Percentiles rank a stretch among this genome's conserved stretches.
These are phyloP conservation scores for Candolleomyces eurysporus DNA, from an alignment of 768 basidiomycete species.

Conservation along the genomic window DNA sequence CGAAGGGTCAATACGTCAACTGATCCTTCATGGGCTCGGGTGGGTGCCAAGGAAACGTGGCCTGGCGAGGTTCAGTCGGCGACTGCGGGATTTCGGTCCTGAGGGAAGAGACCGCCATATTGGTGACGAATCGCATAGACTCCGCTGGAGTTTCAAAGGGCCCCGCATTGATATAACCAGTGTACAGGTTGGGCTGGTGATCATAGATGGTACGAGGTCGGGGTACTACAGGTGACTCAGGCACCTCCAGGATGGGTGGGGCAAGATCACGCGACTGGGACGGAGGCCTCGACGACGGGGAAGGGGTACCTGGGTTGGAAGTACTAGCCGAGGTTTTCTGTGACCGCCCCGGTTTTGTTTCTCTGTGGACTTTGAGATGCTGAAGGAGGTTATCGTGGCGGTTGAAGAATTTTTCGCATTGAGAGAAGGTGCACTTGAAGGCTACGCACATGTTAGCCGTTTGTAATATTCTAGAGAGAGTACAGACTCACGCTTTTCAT, in stretches of 20 bases:
- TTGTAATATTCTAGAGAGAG: conserved; percentile 1
- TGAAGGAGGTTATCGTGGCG: conserved; percentile 80
- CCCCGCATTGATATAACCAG: conserved; percentile 7
- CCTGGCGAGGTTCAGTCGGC: conserved; percentile 18
- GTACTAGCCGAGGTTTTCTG: conserved; percentile 8
- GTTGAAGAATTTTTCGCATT: conserved; percentile 73
- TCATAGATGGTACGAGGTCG: conserved; percentile 14
- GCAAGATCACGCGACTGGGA: conserved; percentile 17
- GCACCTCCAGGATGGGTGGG: conserved; percentile 9
- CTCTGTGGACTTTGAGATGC: conserved; percentile 70
- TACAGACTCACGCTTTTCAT: conserved; percentile 66
- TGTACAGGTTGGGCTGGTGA: conserved; percentile 15
- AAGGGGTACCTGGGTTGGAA: conserved; percentile 13
- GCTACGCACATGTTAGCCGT: conserved; percentile 40
- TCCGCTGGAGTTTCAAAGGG: conserved; percentile 19
- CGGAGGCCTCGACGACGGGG: conserved; percentile 15
- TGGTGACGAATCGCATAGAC: conserved; percentile 30
- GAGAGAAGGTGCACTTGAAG: conserved; percentile 64
- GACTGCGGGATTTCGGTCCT: conserved; percentile 40
- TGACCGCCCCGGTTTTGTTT: conserved; percentile 16
- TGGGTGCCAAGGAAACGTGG: conserved; percentile 10
- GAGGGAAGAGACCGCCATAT: conserved; percentile 45
- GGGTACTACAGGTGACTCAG: conserved; percentile 9
- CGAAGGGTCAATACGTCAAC: not conserved
- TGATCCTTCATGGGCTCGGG: conserved; percentile 8